Evolutionary conservation across 768 basidiomycete species (phyloP), one percentile per base, ranked within the genome.

Genomic region (Pholiota molesta): DNA sequence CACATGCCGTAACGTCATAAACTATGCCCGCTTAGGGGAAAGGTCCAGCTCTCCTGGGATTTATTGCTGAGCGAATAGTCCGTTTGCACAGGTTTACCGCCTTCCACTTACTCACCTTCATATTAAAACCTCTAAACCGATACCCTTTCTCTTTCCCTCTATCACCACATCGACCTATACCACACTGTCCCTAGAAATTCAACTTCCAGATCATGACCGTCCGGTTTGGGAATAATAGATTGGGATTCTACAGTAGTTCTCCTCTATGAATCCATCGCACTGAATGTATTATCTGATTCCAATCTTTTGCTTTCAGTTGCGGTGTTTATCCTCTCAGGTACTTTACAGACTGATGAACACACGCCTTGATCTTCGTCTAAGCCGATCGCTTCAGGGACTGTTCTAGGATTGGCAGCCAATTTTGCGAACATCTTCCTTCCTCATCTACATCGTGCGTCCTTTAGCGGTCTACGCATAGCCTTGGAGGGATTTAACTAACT

Each of bases 381-480:
- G 33, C 8, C 33, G 33, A 53, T 60, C 42, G 52, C 23, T 19
- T 19, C 66, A 81, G 78, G 78, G 14, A 78, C 81, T 29, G 87
- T 91, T 39, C 81, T 94, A 4, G 92, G 92, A 10, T 71, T 94
- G 23, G 78, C 86, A 2, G 85, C 83, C 13, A 84, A 91, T 73
- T 86, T 92, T 66, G 90, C 87, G 1, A 79, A 61, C 53, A 71
- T 87, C 49, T 92, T 93, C 73, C 77, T 92, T 29, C 89, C 92
- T 0, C 73, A 78, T 51, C 72, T 87, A 26, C 85, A 87, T 70
- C 78, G 92, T 92, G 69, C 55, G 86, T 76, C 37, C 40, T 51
- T 49, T 49, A 16, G 31, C 67, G 16, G 14, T 28, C 55, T 26
- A 31, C 56, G 8, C 42, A 28, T 52, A 7, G 29, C 37, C 17